Conservation (phyloP, 768 basidiomycete genomes). For the Daedaleopsis sinensis region DNA sequence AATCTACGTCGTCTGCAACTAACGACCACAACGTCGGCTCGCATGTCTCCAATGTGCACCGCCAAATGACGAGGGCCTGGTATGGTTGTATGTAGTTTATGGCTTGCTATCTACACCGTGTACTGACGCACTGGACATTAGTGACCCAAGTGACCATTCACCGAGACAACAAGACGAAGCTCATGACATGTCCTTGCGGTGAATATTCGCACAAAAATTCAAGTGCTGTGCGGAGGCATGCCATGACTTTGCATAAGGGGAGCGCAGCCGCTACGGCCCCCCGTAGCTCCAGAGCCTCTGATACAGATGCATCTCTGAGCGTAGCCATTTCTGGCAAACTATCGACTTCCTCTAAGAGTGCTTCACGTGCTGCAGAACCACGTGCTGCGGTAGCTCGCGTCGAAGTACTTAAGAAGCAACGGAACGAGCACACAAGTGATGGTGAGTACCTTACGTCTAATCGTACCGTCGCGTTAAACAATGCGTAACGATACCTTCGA, state of each 20-base stretch:
- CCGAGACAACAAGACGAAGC: not conserved
- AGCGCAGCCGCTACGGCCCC: not conserved
- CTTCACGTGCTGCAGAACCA: too few relatives aligned
- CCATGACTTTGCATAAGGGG: not conserved
- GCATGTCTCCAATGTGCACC: slow-evolving; percentile 1
- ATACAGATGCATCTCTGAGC: not conserved
- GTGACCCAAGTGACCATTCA: not conserved
- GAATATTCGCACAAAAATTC: not conserved
- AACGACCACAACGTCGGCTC: not conserved
- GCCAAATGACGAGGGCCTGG: not conserved
- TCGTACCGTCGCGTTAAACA: not conserved
- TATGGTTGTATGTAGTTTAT: not conserved
- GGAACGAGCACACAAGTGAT: not conserved
- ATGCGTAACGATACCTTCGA: not conserved
- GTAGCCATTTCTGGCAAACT: not conserved
- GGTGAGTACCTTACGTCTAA: not conserved
- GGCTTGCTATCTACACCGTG: not conserved
- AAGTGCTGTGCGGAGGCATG: not conserved
- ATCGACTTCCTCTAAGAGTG: not conserved
- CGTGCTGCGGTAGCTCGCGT: too few relatives aligned
- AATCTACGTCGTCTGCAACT: not conserved
- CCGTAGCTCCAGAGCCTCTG: not conserved
- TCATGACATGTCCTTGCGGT: not conserved
- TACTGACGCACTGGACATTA: not conserved
- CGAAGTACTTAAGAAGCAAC: too few relatives aligned